A percentile compares a stretch with the other conserved stretches of the same genome.
phyloP scores from a whole-genome alignment of 306 rosid species.

The Sechiopsis laciniata region DNA sequence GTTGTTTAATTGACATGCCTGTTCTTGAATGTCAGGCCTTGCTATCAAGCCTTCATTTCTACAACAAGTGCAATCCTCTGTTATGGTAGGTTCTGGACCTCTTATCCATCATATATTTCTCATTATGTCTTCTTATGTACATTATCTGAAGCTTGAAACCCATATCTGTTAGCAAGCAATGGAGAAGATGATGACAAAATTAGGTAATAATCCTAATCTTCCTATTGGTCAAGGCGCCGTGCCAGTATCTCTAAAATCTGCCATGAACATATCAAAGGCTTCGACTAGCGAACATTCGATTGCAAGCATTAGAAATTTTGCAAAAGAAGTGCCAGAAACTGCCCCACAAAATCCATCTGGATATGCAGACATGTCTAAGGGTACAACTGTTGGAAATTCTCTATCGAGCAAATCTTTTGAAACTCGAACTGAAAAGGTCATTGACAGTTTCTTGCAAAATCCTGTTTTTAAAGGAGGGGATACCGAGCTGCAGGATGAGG shows the following conservation, averaged over 20 bases:
- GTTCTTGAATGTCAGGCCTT: constrained; percentile 53
- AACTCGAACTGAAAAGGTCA: constrained; percentile 70
- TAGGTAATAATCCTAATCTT: constrained; percentile 49
- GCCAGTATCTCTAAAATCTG: constrained; percentile 53
- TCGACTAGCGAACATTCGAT: constrained; percentile 34
- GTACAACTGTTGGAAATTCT: constrained; percentile 39
- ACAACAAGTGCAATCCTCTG: constrained; percentile 56
- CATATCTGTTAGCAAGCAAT: constrained; percentile 46
- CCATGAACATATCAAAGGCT: constrained; percentile 33
- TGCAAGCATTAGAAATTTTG: constrained; percentile 43
- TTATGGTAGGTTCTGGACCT: constrained; percentile 46
- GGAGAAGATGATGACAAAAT: constrained; percentile 65
- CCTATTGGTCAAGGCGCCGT: constrained; percentile 46
- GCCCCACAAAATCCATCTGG: constrained; percentile 39
- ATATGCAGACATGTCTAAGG: constrained; percentile 35
- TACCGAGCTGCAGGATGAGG: constrained; percentile 41
- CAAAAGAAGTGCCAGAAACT: constrained; percentile 37
- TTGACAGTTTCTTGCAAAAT: constrained; percentile 62
- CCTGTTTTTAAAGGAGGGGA: constrained; percentile 67
- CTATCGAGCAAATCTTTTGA: constrained; percentile 31
- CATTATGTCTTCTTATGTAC: constrained; percentile 20
- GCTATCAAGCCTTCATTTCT: constrained; percentile 73
- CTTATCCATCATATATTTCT: constrained; percentile 14
- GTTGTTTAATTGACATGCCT: neutral
- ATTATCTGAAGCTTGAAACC: constrained; percentile 24